phyloP scores from a whole-genome alignment of 331 rosid genomes.

The Spiraea crenata region DNA sequence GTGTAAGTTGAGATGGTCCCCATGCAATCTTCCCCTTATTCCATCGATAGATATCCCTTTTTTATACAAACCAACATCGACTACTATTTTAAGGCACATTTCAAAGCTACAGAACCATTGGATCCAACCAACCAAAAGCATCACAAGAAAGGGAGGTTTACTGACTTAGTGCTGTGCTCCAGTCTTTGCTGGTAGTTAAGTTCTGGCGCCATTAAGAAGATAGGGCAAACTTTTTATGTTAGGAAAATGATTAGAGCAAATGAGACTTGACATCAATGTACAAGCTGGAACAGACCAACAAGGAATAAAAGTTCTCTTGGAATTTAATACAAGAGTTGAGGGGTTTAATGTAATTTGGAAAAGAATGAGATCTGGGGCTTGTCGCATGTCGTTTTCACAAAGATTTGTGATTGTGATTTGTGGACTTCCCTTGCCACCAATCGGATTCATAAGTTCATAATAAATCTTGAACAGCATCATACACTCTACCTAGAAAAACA shows the following conservation, averaged over 20 bases:
- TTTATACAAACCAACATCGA: constrained; percentile 22
- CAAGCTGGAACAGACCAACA: too few species aligned
- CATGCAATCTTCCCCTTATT: constrained; percentile 34
- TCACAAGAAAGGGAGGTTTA: not conserved
- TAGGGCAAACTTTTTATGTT: too few species aligned
- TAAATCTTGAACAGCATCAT: not conserved
- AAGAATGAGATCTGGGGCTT: constrained; percentile 67
- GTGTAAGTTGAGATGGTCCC: constrained; percentile 27
- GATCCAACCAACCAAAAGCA: not conserved
- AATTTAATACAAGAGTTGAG: not conserved
- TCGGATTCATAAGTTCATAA: not conserved
- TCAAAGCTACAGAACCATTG: not conserved
- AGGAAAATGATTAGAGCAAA: too few species aligned
- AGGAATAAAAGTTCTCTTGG: not conserved
- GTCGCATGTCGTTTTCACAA: constrained; percentile 68
- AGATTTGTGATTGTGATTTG: constrained; percentile 77
- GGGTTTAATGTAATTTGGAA: constrained; percentile 27
- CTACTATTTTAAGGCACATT: constrained; percentile 12
- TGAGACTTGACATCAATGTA: too few species aligned
- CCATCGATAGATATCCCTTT: constrained; percentile 31
- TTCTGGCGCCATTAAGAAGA: too few species aligned
- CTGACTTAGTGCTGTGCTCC: too few species aligned
- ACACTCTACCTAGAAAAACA: not conserved
- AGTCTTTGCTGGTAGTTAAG: too few species aligned
- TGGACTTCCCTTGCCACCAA: constrained; percentile 20